These are phyloP conservation scores for Eimeria maxima DNA, from an alignment of 169 alveolate genomes.

Conservation along the genomic window DNA sequence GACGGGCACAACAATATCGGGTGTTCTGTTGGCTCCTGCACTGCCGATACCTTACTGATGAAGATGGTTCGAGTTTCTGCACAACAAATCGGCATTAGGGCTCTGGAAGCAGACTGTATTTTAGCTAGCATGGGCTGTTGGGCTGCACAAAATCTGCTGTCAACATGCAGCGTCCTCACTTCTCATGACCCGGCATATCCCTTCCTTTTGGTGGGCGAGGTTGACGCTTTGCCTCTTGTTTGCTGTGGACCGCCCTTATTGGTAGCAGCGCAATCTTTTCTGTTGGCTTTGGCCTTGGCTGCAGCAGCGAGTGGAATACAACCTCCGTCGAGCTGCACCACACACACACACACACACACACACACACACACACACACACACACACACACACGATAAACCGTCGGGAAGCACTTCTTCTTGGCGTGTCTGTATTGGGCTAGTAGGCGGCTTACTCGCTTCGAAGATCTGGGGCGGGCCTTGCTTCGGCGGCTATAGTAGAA, in stretches of 20 bases:
- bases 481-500: constrained; percentile 40
- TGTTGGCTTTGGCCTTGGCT: neutral
- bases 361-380: neutral
- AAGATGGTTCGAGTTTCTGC: neutral
- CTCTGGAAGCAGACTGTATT: neutral
- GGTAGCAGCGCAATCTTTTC: neutral
- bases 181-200: constrained; percentile 10
- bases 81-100: neutral
- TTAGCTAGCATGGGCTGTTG: neutral
- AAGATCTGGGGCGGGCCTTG: neutral
- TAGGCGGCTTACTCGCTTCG: neutral
- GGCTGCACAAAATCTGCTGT: neutral
- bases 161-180: neutral
- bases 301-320: neutral
- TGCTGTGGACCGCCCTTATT: neutral
- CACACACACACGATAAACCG: neutral
- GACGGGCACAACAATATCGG: neutral
- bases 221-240: neutral
- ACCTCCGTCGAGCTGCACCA: neutral
- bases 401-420: neutral
- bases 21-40: neutral
- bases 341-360: neutral
- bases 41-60: neutral
- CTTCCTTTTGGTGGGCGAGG: neutral
- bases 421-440: neutral